Base-by-base conservation (phyloP, 495 filamentous ascomycete species). In the Talaromyces thailandensis region DNA sequence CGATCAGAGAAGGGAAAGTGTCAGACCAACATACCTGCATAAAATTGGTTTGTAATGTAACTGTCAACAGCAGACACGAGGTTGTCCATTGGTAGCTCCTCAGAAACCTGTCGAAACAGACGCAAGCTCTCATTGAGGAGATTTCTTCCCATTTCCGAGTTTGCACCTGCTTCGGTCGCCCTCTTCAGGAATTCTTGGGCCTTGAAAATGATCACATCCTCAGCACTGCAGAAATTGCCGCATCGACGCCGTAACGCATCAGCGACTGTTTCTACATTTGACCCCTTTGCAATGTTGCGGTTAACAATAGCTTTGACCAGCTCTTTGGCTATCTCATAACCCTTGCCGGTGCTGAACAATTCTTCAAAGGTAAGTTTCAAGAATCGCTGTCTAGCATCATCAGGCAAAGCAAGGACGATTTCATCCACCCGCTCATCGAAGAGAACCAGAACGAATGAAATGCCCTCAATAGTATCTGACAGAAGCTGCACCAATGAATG, bases 241-340 rank as follows among this genome's bases (percentile, higher is more conserved):
- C 94, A 99, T 63, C 91, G 84, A 66, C 95, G 81, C 24, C 94
- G 82, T 21, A 99, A 76, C 16, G 92, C 92, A 74, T 98, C 94
- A 0, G 94, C 92, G 45, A 99, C 90, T 0, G 92, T 97, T 72
- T 99, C 94, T 18, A 99, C 93, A 66, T 96, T 98, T 24, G 92
- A 89, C 24, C 94, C 94, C 65, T 88, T 93, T 43, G 91, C 90
- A 68, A 99, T 98, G 72, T 95, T 98, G 40, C 92, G 82, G 74
- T 98, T 98, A 60, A 99, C 94, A 65, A 99, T 97, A 1, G 93
- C 93, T 72, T 97, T 98, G 43, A 99, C 95, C 2, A 99, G 79
- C 62, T 96, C 88, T 75, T 96, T 96, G 23, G 93, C 95, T n/a
- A 98, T 83, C 24, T 96, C 90, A 62, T 92, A 91, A 9, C 95